Evolutionary conservation across 2,329 filamentous ascomycete species (phyloP).

Genomic region (Pleomassaria siparia): DNA sequence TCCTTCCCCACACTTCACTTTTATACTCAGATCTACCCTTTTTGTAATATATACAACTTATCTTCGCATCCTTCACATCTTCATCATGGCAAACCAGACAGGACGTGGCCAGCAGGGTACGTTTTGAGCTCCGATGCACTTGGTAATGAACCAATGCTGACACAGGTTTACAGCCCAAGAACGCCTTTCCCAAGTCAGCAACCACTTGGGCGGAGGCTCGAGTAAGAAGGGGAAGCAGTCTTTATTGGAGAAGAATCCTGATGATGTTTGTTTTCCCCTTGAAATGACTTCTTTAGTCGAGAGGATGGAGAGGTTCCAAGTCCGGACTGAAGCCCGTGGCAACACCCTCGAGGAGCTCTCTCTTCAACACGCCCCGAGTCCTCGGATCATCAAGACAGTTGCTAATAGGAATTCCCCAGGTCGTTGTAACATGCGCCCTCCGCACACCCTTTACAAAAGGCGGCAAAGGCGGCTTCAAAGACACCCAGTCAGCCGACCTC

Average conservation of each 20-base stretch:
- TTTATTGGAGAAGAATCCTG: conserved; percentile 57
- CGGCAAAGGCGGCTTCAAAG: conserved; percentile 93
- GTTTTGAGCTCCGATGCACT: conserved; percentile 5
- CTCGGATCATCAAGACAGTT: too few species aligned
- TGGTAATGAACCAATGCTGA: conserved; percentile 12
- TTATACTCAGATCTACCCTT: conserved; percentile 5
- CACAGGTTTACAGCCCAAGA: conserved; percentile 50
- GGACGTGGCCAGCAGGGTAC: conserved; percentile 30
- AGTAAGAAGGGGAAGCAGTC: conserved; percentile 43
- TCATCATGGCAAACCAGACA: conserved; percentile 41
- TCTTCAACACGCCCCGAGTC: not conserved
- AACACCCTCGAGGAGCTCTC: not conserved
- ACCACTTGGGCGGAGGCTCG: conserved; percentile 52
- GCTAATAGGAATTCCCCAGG: conserved; percentile 35
- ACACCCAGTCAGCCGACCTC: conserved; percentile 83
- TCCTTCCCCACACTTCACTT: not conserved
- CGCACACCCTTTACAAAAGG: conserved; percentile 91
- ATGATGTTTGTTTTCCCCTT: conserved; percentile 57
- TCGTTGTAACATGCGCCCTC: conserved; percentile 90
- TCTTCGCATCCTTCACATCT: not conserved
- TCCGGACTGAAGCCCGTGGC: not conserved
- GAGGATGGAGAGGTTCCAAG: not conserved
- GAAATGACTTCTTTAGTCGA: too few species aligned
- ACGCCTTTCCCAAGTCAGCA: conserved; percentile 60
- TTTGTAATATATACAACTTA: conserved; percentile 2